Base-by-base conservation (phyloP, 2,329 filamentous ascomycete genomes). In the Pseudocercospora crystallina region DNA sequence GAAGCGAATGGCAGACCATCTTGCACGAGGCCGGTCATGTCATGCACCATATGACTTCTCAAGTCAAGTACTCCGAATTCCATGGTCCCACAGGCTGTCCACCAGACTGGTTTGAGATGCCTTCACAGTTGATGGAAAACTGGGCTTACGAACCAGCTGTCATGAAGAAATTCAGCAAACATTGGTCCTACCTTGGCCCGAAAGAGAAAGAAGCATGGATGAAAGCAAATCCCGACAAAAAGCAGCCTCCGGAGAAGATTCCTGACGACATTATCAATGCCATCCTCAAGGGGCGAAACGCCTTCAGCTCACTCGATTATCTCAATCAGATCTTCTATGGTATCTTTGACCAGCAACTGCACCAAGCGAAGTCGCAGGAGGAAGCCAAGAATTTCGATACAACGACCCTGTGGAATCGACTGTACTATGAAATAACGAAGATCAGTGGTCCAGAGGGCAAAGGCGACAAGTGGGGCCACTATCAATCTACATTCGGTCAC, bases 21-120 rank as follows among this genome's bases (percentile, higher is more conserved):
- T n/a, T 57, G 8, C 54, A 57, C 31, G 51, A 54, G 30, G 34
- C 47, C 26, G 54, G 54, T n/a, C 50, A 57, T 10, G 40, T 42
- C n/a, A 57, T 57, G 47, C 54, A 57, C 29, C 47, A 51, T 1
- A 8, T 57, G 2, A 31, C 37, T 1, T 54, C 47, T 1, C 41
- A 37, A 15, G 41, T 41, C 5, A 34, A 20, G 12, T 57, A 44
- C 15, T 11, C 13, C 3, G 20, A 34, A 1, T 48, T 47, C 9
- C 47, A 50, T 14, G 54, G 51, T 12, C 14, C 32, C 10, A 2
- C 5, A 8, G 52, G 44, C 10, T 43, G 32, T 36, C 51, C 55
- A 1, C 2, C 33, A 3, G 54, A 57, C n/a, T 57, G 33, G 15
- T 5, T 43, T 1, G 54, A 54, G 13, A 32, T 40, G 17, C 47